Evolutionary conservation across 2,329 filamentous ascomycete genomes (phyloP).

Genomic region (Pseudogymnoascus destructans): DNA sequence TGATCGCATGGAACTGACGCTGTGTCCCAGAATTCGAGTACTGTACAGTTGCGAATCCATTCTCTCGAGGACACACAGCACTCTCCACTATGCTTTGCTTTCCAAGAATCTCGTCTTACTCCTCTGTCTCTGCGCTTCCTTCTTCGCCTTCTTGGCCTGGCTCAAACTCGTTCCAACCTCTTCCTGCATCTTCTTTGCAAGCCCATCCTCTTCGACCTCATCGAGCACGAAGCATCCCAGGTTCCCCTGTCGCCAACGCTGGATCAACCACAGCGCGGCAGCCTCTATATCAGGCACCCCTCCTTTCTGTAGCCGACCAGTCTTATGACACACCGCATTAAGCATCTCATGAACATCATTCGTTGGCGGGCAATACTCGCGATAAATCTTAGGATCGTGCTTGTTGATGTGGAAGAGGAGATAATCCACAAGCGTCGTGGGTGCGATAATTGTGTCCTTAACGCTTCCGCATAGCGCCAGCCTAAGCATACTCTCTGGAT

Average conservation of each 20-base stretch:
- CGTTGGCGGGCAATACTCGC: constrained; percentile 53
- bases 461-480: constrained; percentile 84
- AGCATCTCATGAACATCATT: constrained; percentile 72
- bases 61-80: neutral
- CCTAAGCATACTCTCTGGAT: constrained; percentile 84
- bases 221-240: constrained; percentile 72
- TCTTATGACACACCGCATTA: constrained; percentile 54
- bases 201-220: constrained; percentile 48
- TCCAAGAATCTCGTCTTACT: constrained; percentile 15
- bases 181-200: constrained; percentile 38
- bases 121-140: constrained; percentile 39
- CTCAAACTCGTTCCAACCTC: constrained; percentile 46
- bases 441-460: constrained; percentile 72
- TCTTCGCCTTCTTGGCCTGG: constrained; percentile 55
- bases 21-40: neutral
- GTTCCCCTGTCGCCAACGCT: constrained; percentile 66
- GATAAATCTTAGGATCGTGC: constrained; percentile 21
- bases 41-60: neutral
- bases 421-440: constrained; percentile 75
- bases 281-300: constrained; percentile 57
- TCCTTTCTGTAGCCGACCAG: constrained; percentile 63
- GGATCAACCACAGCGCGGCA: constrained; percentile 67
- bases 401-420: constrained; percentile 73
- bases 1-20: neutral
- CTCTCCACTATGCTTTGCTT: neutral